phyloP scores from a whole-genome alignment of 257 asterid genomes.

The Rubia yunnanensis region DNA sequence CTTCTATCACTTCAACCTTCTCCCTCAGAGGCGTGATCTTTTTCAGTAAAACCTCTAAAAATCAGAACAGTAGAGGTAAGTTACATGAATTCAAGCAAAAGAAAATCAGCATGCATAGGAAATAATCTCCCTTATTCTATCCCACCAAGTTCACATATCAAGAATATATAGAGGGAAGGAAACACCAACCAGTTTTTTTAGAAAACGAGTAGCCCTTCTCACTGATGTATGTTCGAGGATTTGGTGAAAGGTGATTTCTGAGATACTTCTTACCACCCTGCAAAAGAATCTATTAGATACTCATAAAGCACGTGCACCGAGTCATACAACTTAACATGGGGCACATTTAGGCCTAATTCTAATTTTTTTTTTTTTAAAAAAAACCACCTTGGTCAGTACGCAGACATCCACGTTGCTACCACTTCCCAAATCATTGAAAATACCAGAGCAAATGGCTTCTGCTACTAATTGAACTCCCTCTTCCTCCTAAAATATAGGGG shows the following conservation, averaged over 20 bases:
- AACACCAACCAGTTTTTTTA: constrained; percentile 74
- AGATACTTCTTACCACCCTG: constrained; percentile 76
- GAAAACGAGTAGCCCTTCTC: constrained; percentile 65
- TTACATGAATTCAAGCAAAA: not conserved
- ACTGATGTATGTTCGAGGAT: constrained; percentile 79
- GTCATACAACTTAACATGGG: not conserved
- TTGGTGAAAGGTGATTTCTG: constrained; percentile 62
- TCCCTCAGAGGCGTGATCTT: constrained; percentile 79
- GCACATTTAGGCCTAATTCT: not conserved
- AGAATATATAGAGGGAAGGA: constrained; percentile 9
- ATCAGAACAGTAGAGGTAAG: not conserved
- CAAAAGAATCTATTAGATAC: not conserved
- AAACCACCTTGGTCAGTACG: constrained; percentile 69
- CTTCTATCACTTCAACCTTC: constrained; percentile 62
- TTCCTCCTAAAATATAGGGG: constrained; percentile 47
- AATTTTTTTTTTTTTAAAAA: too few relatives aligned
- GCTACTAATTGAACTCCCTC: constrained; percentile 79
- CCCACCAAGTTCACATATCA: constrained; percentile 2
- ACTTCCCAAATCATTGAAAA: constrained; percentile 94
- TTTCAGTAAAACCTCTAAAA: constrained; percentile 68
- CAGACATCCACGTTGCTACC: constrained; percentile 95
- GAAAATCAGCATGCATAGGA: not conserved
- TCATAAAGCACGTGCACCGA: not conserved
- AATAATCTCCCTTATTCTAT: not conserved
- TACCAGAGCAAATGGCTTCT: constrained; percentile 88